These are phyloP conservation scores for Hansenula sp. DNA, from an alignment of 1,139 yeast species.

Conservation along the genomic window DNA sequence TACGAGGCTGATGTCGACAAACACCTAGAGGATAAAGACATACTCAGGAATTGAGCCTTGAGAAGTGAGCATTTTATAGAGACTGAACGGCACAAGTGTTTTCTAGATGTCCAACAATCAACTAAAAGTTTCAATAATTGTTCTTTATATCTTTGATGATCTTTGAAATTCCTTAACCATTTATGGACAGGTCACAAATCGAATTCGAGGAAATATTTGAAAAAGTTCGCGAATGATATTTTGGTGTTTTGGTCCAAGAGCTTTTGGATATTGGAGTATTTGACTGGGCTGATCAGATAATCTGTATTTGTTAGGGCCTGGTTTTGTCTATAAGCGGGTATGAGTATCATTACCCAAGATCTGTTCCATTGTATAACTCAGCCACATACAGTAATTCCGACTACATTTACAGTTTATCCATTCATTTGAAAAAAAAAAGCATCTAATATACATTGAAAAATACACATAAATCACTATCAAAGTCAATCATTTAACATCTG, in stretches of 20 bases:
- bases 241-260: not conserved
- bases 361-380: too few relatives aligned
- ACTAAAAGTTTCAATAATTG: not conserved
- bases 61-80: conserved; percentile 30
- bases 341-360: too few relatives aligned
- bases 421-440: not conserved
- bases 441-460: not conserved
- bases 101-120: not conserved
- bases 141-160: too few relatives aligned
- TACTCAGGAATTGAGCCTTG: conserved; percentile 53
- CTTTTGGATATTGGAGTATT: not conserved
- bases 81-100: not conserved
- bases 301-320: too few relatives aligned
- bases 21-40: conserved; percentile 22
- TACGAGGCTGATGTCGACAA: conserved; percentile 1
- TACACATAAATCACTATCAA: not conserved
- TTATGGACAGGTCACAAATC: conserved; percentile 1
- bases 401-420: too few relatives aligned
- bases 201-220: not conserved
- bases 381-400: too few relatives aligned
- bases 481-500: conserved; percentile 11
- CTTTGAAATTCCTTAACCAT: not conserved
- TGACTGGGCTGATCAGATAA: too few relatives aligned
- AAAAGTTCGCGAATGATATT: not conserved
- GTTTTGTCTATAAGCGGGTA: too few relatives aligned